A percentile compares a stretch with the other conserved stretches of the same genome.
phyloP scores from a whole-genome alignment of 179 eudicot species.

The Heliamphora pulchella region DNA sequence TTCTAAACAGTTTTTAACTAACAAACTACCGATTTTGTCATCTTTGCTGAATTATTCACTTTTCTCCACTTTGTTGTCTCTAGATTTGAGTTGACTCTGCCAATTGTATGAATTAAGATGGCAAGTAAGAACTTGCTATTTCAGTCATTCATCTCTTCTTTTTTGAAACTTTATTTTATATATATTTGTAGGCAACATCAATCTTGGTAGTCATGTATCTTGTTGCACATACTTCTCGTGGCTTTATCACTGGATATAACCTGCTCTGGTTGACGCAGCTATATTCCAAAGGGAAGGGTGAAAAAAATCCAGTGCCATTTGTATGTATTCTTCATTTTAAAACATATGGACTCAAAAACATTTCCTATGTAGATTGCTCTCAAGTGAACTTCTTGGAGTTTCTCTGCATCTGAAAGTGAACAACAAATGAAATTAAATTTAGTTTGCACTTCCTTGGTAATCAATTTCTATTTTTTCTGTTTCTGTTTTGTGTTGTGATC shows the following conservation, averaged over 20 bases:
- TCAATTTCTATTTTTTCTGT: background rate
- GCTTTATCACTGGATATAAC: background rate
- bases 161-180: no score
- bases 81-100: background rate
- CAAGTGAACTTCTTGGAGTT: no score
- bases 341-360: no score
- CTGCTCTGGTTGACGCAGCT: no score
- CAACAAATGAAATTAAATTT: background rate
- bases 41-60: background rate
- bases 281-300: no score
- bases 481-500: background rate
- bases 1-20: no score
- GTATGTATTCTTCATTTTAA: no score
- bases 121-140: background rate
- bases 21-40: no score
- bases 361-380: no score
- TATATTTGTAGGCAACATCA: background rate
- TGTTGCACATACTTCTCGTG: background rate
- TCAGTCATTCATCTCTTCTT: no score
- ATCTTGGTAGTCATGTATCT: background rate
- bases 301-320: no score
- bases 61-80: background rate
- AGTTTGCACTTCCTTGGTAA: constrained; percentile 1
- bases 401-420: no score
- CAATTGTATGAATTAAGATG: background rate